Evolutionary conservation across 169 alveolate genomes (phyloP).

Genomic region (Ophryocystis elektroscirrha): DNA sequence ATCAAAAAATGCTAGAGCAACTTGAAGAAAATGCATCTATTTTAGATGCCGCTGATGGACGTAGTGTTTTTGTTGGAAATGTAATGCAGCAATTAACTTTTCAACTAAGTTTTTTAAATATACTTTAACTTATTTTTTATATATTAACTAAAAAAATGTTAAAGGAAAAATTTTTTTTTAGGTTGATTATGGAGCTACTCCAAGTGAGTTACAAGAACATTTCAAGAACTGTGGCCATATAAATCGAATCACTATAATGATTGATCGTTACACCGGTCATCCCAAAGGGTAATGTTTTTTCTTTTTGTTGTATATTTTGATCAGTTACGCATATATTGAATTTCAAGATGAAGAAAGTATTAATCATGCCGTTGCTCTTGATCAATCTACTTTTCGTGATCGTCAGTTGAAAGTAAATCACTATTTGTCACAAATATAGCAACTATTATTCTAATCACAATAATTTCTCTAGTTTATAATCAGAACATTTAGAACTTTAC

Average conservation of each 20-base stretch:
- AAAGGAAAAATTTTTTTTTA: constrained; percentile 4
- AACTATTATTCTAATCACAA: too few relatives aligned
- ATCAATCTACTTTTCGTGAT: constrained; percentile 61
- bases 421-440: too few relatives aligned
- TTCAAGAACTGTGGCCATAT: constrained; percentile 63
- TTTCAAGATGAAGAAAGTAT: constrained; percentile 52
- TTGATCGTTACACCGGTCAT: constrained; percentile 63
- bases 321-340: constrained; percentile 66
- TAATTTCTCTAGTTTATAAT: too few relatives aligned
- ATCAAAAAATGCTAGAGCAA: too few relatives aligned
- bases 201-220: constrained; percentile 59
- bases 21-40: too few relatives aligned
- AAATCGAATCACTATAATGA: constrained; percentile 64
- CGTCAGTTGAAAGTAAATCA: constrained; percentile 50
- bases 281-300: constrained; percentile 49
- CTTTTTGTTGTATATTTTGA: neutral
- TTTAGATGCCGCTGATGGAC: neutral
- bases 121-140: neutral
- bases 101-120: neutral
- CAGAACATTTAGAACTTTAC: too few relatives aligned
- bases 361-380: constrained; percentile 49
- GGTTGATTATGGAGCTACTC: constrained; percentile 69
- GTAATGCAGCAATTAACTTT: neutral
- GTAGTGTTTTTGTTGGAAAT: neutral
- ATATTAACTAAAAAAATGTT: neutral